phyloP scores from a whole-genome alignment of 352 stramenopile genomes.

The Phytophthora constricta region DNA sequence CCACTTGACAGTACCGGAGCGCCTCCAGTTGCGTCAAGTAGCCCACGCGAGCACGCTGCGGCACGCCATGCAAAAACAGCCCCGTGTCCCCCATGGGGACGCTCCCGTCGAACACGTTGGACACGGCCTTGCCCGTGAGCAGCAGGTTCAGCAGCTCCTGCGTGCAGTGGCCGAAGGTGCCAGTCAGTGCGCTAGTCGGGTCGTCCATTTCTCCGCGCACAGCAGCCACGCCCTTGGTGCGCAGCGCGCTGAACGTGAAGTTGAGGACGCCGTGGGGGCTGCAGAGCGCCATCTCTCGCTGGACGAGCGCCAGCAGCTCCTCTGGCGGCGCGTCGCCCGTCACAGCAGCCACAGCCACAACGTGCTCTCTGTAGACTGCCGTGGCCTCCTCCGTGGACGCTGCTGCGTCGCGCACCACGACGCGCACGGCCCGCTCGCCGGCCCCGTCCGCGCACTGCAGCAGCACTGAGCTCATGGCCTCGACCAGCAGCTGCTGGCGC shows the following conservation, averaged over 20 bases:
- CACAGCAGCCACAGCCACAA: neutral
- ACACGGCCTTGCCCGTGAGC: slow-evolving; percentile 77
- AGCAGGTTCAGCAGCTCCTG: slow-evolving; percentile 91
- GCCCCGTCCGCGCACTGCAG: slow-evolving; percentile 25
- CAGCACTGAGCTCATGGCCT: slow-evolving; percentile 45
- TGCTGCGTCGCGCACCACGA: slow-evolving; percentile 27
- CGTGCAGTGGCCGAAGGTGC: slow-evolving; percentile 78
- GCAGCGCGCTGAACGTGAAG: slow-evolving; percentile 75
- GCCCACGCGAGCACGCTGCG: slow-evolving; percentile 59
- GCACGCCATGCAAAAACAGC: slow-evolving; percentile 72
- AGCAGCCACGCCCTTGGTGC: slow-evolving; percentile 52
- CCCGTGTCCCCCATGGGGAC: slow-evolving; percentile 82
- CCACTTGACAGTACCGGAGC: slow-evolving; percentile 91
- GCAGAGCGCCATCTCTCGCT: slow-evolving; percentile 39
- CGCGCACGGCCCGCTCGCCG: slow-evolving; percentile 22
- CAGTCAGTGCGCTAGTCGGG: slow-evolving; percentile 56
- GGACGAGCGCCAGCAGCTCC: slow-evolving; percentile 23
- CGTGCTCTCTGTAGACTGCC: slow-evolving; percentile 24
- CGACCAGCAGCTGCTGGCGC: slow-evolving; percentile 29
- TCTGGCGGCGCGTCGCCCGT: slow-evolving; percentile 3
- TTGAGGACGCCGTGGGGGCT: slow-evolving; percentile 64
- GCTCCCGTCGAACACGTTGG: slow-evolving; percentile 86
- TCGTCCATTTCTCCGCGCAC: slow-evolving; percentile 84
- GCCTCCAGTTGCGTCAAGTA: slow-evolving; percentile 93
- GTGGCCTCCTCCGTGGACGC: neutral